Base-by-base conservation (phyloP, 2,329 filamentous ascomycete genomes). In the Aureobasidium sp. region DNA sequence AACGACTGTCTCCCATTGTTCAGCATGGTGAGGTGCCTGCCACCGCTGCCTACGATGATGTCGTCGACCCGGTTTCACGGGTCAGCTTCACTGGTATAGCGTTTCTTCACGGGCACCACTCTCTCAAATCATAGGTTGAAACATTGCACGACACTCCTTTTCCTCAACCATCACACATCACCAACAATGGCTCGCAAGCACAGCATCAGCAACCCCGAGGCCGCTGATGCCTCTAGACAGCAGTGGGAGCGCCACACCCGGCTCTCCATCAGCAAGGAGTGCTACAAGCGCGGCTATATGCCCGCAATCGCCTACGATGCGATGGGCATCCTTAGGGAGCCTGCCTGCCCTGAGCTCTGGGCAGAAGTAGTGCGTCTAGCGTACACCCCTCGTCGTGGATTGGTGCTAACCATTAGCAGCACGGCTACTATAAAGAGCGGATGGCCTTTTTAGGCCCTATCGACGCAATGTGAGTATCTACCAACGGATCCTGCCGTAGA, bases 251-350 rank as follows among this genome's bases (percentile, higher is more conserved):
- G 29, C 19, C 27, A 24, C 21, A 48, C 44, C 10, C 37, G 44
- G 44, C n/a, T 48, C 7, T 32, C 29, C 6, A 7, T 48, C 32
- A 35, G 30, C 32, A 48, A 48, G 14, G 44, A 48, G 44, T 32
- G 30, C n/a, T 32, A 37, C 16, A 48, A 37, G 32, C 27, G 44
- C 5, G 19, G 30, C 30, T 55, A 40, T 45, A 55, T 47, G 11
- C 29, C 38, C 17, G 4, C 27, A 1, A 19, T 24, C 7, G 41
- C 41, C 29, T 32, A 38, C 19, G 55, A 55, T 25, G 37, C 37
- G 11, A 42, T 27, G 7, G 55, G 39, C 10, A 24, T 48, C 6
- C 27, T 57, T 5, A 50, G 34, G 16, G 45, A 37, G n/a, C 25
- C 44, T 4, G 21, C 21, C 12, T 48, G 32, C 7, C 44, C 44